Base-by-base conservation (phyloP, 2,329 filamentous ascomycete genomes). In the Ascochyta pisi region DNA sequence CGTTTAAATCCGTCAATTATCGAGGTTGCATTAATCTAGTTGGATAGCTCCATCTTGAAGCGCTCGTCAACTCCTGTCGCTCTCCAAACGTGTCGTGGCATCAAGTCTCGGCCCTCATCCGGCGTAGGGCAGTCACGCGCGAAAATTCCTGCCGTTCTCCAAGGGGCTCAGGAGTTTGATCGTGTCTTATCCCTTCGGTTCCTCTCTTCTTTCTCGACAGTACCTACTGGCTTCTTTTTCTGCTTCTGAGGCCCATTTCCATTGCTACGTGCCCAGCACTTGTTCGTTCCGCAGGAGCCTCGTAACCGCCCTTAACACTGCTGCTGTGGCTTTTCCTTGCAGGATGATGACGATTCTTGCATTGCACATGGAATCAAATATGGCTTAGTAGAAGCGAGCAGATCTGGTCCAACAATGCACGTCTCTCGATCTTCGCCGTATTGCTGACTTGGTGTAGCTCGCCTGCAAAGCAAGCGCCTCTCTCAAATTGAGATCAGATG, bases 361-460 rank as follows among this genome's bases (percentile, higher is more conserved):
- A 27, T 40, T 38, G 33, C 45, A 40, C 10, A 27, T 35, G 29
- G 16, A 38, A 5, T 43, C 39, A 22, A 13, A 40, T 29, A 40
- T 34, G 26, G 45, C 27, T 39, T 44, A 35, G 51, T 45, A 35
- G 40, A 34, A 10, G 23, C 23, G 23, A 39, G 39, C 43, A 13
- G 9, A 39, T 54, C 19, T 44, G 22, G 40, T 12, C 24, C 51
- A 44, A 16, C 13, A 34, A 33, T 33, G 39, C 26, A 44, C 44
- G n/a, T 15, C 29, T 22, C 19, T 50, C 40, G 34, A 43, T 34
- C 29, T 40, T 37, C 29, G 22, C 29, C 47, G 27, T 37, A 53
- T 38, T 37, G 42, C 50, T 57, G 49, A 53, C 40, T 35, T 49
- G 44, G 19, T 35, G 24, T 34, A 54, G 40, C 22, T n/a, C 19